phyloP scores from a whole-genome alignment of 2,329 filamentous ascomycete species.

The Aspergillus phoenicis region DNA sequence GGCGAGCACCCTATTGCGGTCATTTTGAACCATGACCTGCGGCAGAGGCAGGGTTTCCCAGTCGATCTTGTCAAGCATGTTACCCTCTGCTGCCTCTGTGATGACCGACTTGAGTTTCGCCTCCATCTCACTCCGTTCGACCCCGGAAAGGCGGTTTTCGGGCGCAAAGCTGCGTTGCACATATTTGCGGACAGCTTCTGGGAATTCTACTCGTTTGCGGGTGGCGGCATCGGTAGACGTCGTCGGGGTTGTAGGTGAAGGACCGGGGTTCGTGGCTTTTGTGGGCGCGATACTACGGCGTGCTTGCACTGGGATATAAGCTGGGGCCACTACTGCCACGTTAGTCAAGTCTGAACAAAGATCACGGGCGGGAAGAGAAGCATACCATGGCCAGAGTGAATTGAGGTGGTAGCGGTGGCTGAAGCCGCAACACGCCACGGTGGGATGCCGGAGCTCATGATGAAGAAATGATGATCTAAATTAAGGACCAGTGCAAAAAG shows the following conservation, averaged over 20 bases:
- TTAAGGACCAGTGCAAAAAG: conserved; percentile 14
- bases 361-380: background rate
- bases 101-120: conserved; percentile 83
- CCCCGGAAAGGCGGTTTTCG: conserved; percentile 65
- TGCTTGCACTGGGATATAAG: conserved; percentile 64
- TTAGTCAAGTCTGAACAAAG: conserved; percentile 19
- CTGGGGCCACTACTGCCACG: conserved; percentile 47
- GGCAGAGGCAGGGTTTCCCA: conserved; percentile 85
- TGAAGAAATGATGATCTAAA: conserved; percentile 20
- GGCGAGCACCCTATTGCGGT: conserved; percentile 58
- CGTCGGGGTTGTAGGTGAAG: conserved; percentile 29
- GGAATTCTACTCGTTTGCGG: conserved; percentile 70
- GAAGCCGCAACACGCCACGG: conserved; percentile 42
- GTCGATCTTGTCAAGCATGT: conserved; percentile 71
- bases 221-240: conserved; percentile 41
- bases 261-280: conserved; percentile 24
- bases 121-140: conserved; percentile 73
- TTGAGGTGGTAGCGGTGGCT: conserved; percentile 30
- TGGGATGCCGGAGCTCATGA: conserved; percentile 44
- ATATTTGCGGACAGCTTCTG: conserved; percentile 79
- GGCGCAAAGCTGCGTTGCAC: conserved; percentile 85
- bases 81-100: conserved; percentile 73
- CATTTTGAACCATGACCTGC: conserved; percentile 76
- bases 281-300: conserved; percentile 60
- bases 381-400: conserved; percentile 40